Evolutionary conservation across 2,329 filamentous ascomycete genomes (phyloP), one percentile per base, ranked within the genome.

Genomic region (Periconia macrospinosa): DNA sequence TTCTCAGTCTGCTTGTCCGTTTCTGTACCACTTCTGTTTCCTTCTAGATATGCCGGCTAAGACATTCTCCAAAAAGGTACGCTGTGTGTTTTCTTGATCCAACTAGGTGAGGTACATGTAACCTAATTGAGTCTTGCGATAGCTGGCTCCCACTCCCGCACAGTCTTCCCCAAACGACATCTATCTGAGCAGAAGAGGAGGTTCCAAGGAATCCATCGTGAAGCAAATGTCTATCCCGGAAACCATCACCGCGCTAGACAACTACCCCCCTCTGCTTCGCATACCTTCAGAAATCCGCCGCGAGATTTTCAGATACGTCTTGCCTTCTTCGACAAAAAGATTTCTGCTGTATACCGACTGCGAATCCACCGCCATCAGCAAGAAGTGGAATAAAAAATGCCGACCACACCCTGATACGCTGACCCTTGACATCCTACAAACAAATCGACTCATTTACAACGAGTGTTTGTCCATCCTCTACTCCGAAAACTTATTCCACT

Each of bases 261-360:
- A 67, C 44, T 71, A 65, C 47, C 71, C 72, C 15, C 71, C 69
- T 15, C 61, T 75, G 33, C 62, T 75, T 14, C 67, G 70, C 41
- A 70, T 75, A n/a, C 72, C 72, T 8, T 68, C 68, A 18, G 72
- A 75, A 47, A 70, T 75, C 41, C 65, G 72, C 19, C 66, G 70
- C 47, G 70, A 74, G 47, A 75, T 75, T 46, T 65, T 73, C 51
- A 62, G 68, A 63, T 71, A 73, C 58, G 60, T 75, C 35, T 58
- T 75, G 14, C 72, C 72, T 6, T 70, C 67, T 23, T 70, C 69
- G 14, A 70, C 71, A 53, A 76, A 73, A 40, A 74, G 78, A 18
- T 77, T 80, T 54, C 71, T 78, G 13, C 69, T 81, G 54, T 76
- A 76, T 61, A 79, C 76, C 30, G 72, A 78, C 59, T 75, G 75